A percentile compares a stretch with the other conserved stretches of the same genome.
phyloP scores from a whole-genome alignment of 306 rosid species.

The Fragaria vesca region DNA sequence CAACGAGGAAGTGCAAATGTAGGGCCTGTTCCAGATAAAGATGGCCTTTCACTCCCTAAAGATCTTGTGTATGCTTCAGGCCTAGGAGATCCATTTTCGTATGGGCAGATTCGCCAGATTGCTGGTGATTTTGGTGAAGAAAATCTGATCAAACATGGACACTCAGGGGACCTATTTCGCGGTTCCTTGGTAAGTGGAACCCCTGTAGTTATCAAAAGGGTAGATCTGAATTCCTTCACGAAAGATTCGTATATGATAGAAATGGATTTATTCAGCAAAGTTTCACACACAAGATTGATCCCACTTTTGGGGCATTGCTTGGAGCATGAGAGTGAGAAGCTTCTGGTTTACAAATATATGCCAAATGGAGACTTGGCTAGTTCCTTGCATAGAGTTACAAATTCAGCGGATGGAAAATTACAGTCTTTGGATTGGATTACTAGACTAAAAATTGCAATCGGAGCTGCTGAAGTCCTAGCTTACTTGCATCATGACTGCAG shows the following conservation, averaged over 20 bases:
- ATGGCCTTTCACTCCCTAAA: constrained; percentile 47
- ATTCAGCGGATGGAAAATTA: constrained; percentile 39
- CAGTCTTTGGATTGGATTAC: constrained; percentile 93
- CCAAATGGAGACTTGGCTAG: constrained; percentile 77
- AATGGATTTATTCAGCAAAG: constrained; percentile 62
- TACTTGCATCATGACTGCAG: constrained; percentile 73
- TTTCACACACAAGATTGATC: constrained; percentile 73
- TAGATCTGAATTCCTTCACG: constrained; percentile 46
- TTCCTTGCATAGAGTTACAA: constrained; percentile 57
- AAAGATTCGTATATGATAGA: constrained; percentile 59
- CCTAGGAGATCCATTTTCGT: constrained; percentile 61
- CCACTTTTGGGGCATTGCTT: constrained; percentile 85
- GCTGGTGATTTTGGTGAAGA: constrained; percentile 63
- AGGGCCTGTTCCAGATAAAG: constrained; percentile 51
- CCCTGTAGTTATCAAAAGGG: constrained; percentile 71
- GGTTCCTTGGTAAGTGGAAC: constrained; percentile 57
- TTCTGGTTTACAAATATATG: constrained; percentile 81
- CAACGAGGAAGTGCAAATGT: constrained; percentile 46
- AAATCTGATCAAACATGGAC: constrained; percentile 79
- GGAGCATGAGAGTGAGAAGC: constrained; percentile 74
- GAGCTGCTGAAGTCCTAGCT: constrained; percentile 87
- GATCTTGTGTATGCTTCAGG: constrained; percentile 38
- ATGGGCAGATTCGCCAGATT: constrained; percentile 57
- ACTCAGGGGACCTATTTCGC: constrained; percentile 74
- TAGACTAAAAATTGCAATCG: constrained; percentile 84